phyloP scores from a whole-genome alignment of 805 yeast species.

The Candida nanaspora region DNA sequence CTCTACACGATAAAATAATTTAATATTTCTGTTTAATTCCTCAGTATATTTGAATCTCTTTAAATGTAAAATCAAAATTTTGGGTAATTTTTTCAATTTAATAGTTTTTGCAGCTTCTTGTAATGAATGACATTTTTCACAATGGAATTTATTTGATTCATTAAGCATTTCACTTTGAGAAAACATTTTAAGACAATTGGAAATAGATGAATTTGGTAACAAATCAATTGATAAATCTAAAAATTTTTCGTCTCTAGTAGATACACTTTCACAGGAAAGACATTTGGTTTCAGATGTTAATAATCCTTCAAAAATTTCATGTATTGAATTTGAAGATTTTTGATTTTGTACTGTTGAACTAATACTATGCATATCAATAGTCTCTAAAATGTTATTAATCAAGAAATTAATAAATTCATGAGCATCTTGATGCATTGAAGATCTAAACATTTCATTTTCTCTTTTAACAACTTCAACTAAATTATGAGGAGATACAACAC shows the following conservation, averaged over 20 bases:
- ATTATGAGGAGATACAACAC: slow-evolving; percentile 78
- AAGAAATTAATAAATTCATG: slow-evolving; percentile 91
- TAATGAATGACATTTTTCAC: slow-evolving; percentile 82
- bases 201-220: slow-evolving; percentile 64
- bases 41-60: slow-evolving; percentile 92
- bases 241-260: slow-evolving; percentile 79
- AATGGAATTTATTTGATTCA: slow-evolving; percentile 85
- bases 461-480: slow-evolving; percentile 70
- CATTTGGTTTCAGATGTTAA: slow-evolving; percentile 86
- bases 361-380: slow-evolving; percentile 32
- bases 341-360: slow-evolving; percentile 7
- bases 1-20: slow-evolving; percentile 76
- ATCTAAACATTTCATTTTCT: slow-evolving; percentile 79
- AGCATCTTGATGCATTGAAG: slow-evolving; percentile 97
- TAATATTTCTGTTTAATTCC: slow-evolving; percentile 69
- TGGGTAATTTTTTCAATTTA: slow-evolving; percentile 71
- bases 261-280: slow-evolving; percentile 76
- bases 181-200: slow-evolving; percentile 74
- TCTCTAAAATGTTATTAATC: slow-evolving; percentile 59
- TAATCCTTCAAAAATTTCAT: slow-evolving; percentile 73
- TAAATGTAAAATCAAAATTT: slow-evolving; percentile 72
- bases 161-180: slow-evolving; percentile 79
- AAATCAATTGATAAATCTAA: slow-evolving; percentile 83
- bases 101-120: slow-evolving; percentile 94
- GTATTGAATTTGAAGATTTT: slow-evolving; percentile 29